A percentile compares a stretch with the other conserved stretches of the same genome.
phyloP scores from a whole-genome alignment of 2,329 filamentous ascomycete species.

The Penicillium vulpinum region DNA sequence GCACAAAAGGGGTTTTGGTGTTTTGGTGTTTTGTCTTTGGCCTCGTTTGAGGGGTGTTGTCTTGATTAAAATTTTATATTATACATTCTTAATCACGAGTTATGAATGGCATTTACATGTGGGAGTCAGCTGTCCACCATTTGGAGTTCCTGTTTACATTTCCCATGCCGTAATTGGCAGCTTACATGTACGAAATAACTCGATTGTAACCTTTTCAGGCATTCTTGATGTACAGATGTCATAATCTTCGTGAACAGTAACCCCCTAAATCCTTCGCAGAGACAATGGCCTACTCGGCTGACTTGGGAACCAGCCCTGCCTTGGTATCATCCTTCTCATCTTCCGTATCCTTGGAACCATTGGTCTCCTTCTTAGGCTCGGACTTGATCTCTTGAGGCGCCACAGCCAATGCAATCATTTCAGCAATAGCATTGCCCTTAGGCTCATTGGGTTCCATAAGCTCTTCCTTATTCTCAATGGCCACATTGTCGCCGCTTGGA shows the following conservation, averaged over 20 bases:
- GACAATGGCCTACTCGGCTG: constrained; percentile 11
- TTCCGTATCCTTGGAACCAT: background rate
- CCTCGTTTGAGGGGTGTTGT: background rate
- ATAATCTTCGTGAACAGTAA: constrained; percentile 19
- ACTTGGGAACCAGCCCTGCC: constrained; percentile 3
- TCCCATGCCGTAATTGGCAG: no score
- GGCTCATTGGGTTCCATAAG: constrained; percentile 10
- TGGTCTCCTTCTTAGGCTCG: constrained; percentile 4
- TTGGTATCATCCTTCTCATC: constrained; percentile 15
- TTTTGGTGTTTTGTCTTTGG: constrained; percentile 13
- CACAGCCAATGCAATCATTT: constrained; percentile 3
- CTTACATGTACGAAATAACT: background rate
- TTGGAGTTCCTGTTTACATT: constrained; percentile 1
- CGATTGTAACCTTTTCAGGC: background rate
- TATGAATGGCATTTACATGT: constrained; percentile 20
- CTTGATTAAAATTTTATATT: background rate
- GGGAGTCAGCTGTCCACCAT: constrained; percentile 1
- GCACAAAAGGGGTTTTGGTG: constrained; percentile 19
- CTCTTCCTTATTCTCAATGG: background rate
- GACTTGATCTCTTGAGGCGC: background rate
- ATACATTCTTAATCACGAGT: constrained; percentile 24
- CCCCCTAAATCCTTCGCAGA: constrained; percentile 21
- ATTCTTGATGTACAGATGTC: constrained; percentile 21
- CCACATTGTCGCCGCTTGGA: background rate
- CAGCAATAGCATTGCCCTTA: constrained; percentile 1